Base-by-base conservation (phyloP, 805 yeast genomes). In the Metschnikowia amazonensis region DNA sequence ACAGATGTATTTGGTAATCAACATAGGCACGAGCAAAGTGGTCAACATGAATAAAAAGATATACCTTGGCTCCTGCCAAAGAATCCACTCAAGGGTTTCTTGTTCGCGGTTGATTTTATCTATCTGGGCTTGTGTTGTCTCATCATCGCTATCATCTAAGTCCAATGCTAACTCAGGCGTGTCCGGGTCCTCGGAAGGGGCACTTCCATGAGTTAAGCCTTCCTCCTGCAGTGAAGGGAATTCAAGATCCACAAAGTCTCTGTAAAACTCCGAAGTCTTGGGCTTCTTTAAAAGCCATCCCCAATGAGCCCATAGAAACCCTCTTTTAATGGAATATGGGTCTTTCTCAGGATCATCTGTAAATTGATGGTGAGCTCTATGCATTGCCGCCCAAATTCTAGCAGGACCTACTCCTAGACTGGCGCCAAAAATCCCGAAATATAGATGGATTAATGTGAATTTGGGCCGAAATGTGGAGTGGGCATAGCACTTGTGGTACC, bases 311-410 rank as follows among this genome's bases (percentile, higher is more conserved):
- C 81, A 89, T 57, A 77, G 66, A 56, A 89, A 75, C 0, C 97
- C 97, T 48, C 86, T 76, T 59, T 90, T 79, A 31, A 86, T 83
- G 58, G 82, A 82, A 65, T 87, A 89, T 1, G 98, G 97, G 64
- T 90, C 98, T 57, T 77, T 76, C 49, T 87, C 95, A 0, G 95
- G 84, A 60, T 90, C 96, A 49, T 70, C 75, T 35, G 94, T 83
- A 63, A 77, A 86, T 47, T 92, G 79, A 65, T 90, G 97, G 67
- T 90, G 97, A 3, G 94, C 89, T 48, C 95, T 72, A 69, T 90
- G 98, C 37, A 86, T 74, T 13, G 83, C 73, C 18, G 86, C 83
- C 95, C 95, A 89, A 77, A 84, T 77, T 58, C 82, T 74, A 10
- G 82, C 79, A 2, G 87, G 76, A 4, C 95, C 95, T 44, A 88